A percentile compares a stretch with the other conserved stretches of the same genome.
These are phyloP conservation scores for Quillaja saponaria DNA, from an alignment of 306 rosid genomes.

Conservation along the genomic window DNA sequence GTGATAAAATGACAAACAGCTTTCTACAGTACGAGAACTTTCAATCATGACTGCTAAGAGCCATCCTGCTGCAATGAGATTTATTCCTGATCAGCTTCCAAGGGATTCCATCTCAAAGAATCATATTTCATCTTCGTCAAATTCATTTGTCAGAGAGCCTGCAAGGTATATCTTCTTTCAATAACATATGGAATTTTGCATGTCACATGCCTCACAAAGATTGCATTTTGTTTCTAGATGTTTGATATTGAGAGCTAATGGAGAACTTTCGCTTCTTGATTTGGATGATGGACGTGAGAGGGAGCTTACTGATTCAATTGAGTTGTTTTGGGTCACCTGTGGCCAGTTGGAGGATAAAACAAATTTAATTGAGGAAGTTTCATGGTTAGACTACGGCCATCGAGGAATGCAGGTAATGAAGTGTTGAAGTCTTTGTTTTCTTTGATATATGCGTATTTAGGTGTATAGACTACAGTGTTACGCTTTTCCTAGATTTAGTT, in stretches of 20 bases:
- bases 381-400: conserved; percentile 98
- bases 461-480: too few species aligned
- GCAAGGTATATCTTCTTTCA: conserved; percentile 57
- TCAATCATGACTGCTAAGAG: conserved; percentile 98
- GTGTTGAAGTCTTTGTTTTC: conserved; percentile 34
- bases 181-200: conserved; percentile 15
- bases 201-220: conserved; percentile 37
- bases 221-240: conserved; percentile 59
- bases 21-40: conserved; percentile 99
- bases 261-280: conserved; percentile 98
- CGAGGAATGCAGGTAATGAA: conserved; percentile 96
- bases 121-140: conserved; percentile 51
- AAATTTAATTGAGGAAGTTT: conserved; percentile 95
- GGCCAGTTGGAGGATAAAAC: conserved; percentile 92
- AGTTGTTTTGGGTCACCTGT: conserved; percentile 98
- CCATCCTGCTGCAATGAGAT: conserved; percentile 98
- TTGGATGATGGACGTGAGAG: conserved; percentile 94
- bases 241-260: conserved; percentile 87
- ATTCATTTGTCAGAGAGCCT: conserved; percentile 68
- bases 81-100: conserved; percentile 85
- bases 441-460: conserved; percentile 16
- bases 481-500: conserved; percentile 23
- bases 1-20: conserved; percentile 99
- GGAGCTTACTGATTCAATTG: conserved; percentile 92
- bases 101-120: conserved; percentile 59